Evolutionary conservation across 2,329 filamentous ascomycete species (phyloP), one percentile per base, ranked within the genome.

Genomic region (Ophiostoma ulmi): DNA sequence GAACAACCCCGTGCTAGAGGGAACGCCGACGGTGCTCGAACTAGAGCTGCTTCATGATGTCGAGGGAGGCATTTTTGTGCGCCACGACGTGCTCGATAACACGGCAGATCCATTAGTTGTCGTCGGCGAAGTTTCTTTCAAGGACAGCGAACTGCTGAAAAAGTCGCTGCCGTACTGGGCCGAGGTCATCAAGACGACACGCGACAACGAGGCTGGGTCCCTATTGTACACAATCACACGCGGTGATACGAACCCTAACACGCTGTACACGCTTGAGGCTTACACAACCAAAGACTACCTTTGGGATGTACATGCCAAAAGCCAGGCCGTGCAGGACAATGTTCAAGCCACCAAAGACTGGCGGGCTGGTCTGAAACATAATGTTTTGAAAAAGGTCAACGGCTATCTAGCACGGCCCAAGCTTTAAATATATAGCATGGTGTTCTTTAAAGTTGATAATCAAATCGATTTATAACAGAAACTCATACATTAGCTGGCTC

Each of bases 201-300:
- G 73, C 7, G n/a, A 31, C 8, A 70, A 75, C 6, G 71, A 73
- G 44, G 74, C 77, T 66, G 76, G 76, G 2, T 76, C 76, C 6
- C 68, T 77, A 39, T 66, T 74, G 2, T 77, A 77, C 38, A 76
- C 75, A 1, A 73, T 78, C 35, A 13, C 73, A 52, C 75, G 72
- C 69, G 75, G 76, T n/a, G 26, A 68, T 5, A 69, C 73, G 22
- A 71, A 74, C 38, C 72, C 75, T 17, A 64, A 74, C 36, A 73
- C 72, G 38, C 69, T 78, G 17, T 75, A 71, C 41, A 72, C 75
- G 3, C 48, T 77, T 20, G 77, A 77, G 75, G 74, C 73, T 2
- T 78, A 78, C 67, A 74, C 76, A 67, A 75, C 72, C 69, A 68
- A 74, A 5, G 75, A 75, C 38, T 77, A 77, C 55, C 68, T 78